Evolutionary conservation across 2,329 filamentous ascomycete genomes (phyloP), one percentile per base, ranked within the genome.

Genomic region (Monosporascus sp.): DNA sequence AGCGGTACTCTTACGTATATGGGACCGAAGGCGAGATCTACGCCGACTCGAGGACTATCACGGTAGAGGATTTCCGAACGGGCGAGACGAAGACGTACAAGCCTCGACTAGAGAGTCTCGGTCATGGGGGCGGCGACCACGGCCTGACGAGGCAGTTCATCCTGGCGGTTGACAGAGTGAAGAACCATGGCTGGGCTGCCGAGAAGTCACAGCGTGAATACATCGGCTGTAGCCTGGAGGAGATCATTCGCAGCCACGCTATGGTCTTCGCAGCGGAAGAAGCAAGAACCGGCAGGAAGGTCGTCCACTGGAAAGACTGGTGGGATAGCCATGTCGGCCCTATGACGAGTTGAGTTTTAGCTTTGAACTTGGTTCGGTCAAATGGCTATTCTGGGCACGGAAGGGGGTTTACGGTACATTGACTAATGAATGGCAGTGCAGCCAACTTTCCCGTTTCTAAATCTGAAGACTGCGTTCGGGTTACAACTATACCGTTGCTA

Each of bases 201-300:
- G 74, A 79, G 41, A 79, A 80, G 56, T 92, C 92, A 2, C 93
- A 97, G 77, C 77, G 78, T 53, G 76, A 85, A 64, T 84, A 86
- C 66, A 77, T 97, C 26, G 91, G 91, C 0, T 96, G 90, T 70
- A 88, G 87, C 14, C 73, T 96, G 7, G 90, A 96, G 53, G 94
- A 97, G 65, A 84, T 88, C 1, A 79, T 97, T n/a, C 79, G 88
- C 48, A 96, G 91, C 65, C 94, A 97, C 72, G 92, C 89, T 2
- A 82, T 94, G 72, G 93, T 97, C 0, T 99, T 97, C 75, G 92
- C 91, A 24, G 94, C 93, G 0, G 94, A 97, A 72, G 88, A 96
- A 63, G 91, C 93, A 5, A 81, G 93, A 63, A 77, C 75, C 49
- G 78, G 79, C 49, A 83, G 80, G 64, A 85, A 80, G 66, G 85